Evolutionary conservation across 2,329 filamentous ascomycete genomes (phyloP), one percentile per base, ranked within the genome.

Genomic region (Beauveria rudraprayagi): DNA sequence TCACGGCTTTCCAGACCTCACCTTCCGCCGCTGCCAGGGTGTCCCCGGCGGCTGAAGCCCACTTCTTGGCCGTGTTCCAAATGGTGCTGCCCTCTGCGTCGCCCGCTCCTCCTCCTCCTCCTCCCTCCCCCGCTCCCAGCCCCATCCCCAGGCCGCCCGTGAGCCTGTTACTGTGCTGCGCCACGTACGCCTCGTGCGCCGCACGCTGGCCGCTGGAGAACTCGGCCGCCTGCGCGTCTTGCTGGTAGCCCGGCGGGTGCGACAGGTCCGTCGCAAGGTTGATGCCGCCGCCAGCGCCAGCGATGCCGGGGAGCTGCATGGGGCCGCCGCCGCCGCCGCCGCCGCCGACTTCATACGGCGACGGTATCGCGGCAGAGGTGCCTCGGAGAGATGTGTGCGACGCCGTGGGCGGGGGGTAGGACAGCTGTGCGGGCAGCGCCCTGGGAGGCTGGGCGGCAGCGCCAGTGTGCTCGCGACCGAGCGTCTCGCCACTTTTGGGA

Each of bases 1-100:
- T 86, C 68, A 87, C 83, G 68, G 78, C 80, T 72, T 79, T 81
- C 84, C 84, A 87, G 26, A 87, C 79, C 71, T 86, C 83, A 56
- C 74, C 76, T 74, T 87, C 84, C 16, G 82, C 83, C 16, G 79
- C 81, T 9, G 78, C 80, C 30, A 87, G 71, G 69, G 79, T 83
- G 63, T 80, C 79, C 56, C 84, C 83, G 7, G 83, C 84, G 40
- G 77, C 78, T 62, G 77, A 74, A 51, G 80, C 82, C 76, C 81
- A 79, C 70, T 82, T 84, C 75, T 61, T 61, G 30, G 60, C 60
- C 26, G 52, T 43, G 46, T 48, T 47, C 60, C 60, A 61, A 5
- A 61, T 72, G 60, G 76, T 77, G 81, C 82, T 84, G 6, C 84
- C 72, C n/a, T 79, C 77, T 3, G 76, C 75, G 19, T 77, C 77